phyloP scores from a whole-genome alignment of 208 protist species.

The Crithidia acanthocephali region DNA sequence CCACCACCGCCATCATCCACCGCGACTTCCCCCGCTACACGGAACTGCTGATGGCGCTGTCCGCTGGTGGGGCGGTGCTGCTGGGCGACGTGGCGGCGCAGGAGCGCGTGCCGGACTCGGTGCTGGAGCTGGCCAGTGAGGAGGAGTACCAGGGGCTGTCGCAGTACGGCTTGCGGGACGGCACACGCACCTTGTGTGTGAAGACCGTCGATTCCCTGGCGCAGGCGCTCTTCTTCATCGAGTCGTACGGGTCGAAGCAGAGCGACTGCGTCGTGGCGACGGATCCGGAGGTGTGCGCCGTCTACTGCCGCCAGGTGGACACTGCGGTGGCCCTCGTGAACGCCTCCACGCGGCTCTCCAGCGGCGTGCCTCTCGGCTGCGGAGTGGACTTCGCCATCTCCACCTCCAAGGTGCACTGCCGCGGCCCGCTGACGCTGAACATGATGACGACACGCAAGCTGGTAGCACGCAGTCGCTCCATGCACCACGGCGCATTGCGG shows the following conservation, averaged over 20 bases:
- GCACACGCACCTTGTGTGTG: conserved; percentile 46
- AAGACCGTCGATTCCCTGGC: conserved; percentile 49
- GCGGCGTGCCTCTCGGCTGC: conserved; percentile 54
- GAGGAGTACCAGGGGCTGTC: conserved; percentile 57
- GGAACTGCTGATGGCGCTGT: conserved; percentile 55
- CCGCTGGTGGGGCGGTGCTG: conserved; percentile 34
- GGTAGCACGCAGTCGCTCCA: conserved; percentile 37
- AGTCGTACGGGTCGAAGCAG: conserved; percentile 63
- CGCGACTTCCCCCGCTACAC: conserved; percentile 49
- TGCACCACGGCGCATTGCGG: conserved; percentile 36
- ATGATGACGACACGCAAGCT: conserved; percentile 55
- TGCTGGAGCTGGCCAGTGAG: conserved; percentile 47
- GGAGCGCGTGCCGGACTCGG: conserved; percentile 42
- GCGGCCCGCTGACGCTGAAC: conserved; percentile 50
- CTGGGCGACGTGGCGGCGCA: conserved; percentile 45
- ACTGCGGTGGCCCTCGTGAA: conserved; percentile 60
- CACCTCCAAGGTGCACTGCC: conserved; percentile 58
- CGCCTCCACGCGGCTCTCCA: conserved; percentile 58
- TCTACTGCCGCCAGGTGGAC: conserved; percentile 49
- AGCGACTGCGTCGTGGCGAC: conserved; percentile 59
- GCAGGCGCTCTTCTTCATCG: conserved; percentile 60
- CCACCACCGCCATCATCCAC: conserved; percentile 57
- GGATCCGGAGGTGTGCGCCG: conserved; percentile 39
- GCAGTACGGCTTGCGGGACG: conserved; percentile 39
- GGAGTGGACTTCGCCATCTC: conserved; percentile 59